A percentile compares a stretch with the other conserved stretches of the same genome.
Evolutionary conservation across 805 yeast species (phyloP).

Genomic region (Lachancea lanzarotensis): DNA sequence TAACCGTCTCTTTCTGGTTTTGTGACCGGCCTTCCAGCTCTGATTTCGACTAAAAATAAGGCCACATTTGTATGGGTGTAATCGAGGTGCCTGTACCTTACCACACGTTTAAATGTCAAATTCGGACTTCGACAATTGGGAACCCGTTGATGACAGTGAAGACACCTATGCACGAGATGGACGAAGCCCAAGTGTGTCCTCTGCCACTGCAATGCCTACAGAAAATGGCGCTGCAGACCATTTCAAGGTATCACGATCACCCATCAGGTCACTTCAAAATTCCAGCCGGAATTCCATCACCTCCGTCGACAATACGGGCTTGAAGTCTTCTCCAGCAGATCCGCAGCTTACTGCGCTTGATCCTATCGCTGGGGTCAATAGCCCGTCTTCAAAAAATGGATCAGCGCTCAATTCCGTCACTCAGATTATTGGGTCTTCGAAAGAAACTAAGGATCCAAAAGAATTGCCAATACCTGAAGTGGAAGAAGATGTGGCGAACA

Average conservation of each 20-base stretch:
- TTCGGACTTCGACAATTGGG: constrained; percentile 20
- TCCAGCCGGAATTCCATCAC: constrained; percentile 5
- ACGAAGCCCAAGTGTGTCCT: neutral
- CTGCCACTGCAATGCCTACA: neutral
- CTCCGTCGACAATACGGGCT: constrained; percentile 6
- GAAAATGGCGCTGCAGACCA: neutral
- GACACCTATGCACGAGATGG: neutral
- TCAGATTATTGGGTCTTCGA: constrained; percentile 11
- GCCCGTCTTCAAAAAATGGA: constrained; percentile 8
- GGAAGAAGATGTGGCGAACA: constrained; percentile 6
- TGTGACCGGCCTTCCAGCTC: too few relatives aligned
- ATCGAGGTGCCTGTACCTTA: too few relatives aligned
- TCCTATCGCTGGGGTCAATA: constrained; percentile 16
- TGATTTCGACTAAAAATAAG: too few relatives aligned
- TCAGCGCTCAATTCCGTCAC: constrained; percentile 20
- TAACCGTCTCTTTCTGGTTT: too few relatives aligned
- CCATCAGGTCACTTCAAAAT: constrained; percentile 5
- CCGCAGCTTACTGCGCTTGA: constrained; percentile 25
- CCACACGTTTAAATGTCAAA: constrained; percentile 1
- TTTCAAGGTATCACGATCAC: constrained; percentile 4
- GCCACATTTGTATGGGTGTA: too few relatives aligned
- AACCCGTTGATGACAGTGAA: constrained; percentile 16
- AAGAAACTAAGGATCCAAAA: neutral
- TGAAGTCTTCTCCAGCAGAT: constrained; percentile 28
- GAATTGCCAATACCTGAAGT: neutral